Percentiles rank a stretch among this genome's conserved stretches.
phyloP scores from a whole-genome alignment of 1,139 yeast genomes.

The Zygotorulaspora mrakii region DNA sequence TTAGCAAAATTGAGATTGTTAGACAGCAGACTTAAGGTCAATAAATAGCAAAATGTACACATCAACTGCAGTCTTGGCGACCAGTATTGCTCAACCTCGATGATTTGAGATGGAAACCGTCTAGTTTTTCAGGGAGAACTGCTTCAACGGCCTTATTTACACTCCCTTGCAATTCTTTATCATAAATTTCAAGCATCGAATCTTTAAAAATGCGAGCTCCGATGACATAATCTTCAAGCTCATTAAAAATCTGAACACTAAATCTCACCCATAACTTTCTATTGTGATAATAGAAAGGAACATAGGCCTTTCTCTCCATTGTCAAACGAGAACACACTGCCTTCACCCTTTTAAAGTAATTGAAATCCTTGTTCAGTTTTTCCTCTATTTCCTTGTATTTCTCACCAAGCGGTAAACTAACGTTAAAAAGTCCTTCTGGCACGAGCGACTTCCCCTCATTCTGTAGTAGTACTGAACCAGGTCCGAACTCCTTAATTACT shows the following conservation, averaged over 20 bases:
- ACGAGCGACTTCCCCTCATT: constrained; percentile 19
- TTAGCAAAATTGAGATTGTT: too few species aligned
- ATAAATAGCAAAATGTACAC: too few species aligned
- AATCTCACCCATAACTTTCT: constrained; percentile 24
- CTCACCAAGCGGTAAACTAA: constrained; percentile 18
- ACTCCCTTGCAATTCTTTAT: too few species aligned
- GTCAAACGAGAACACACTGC: constrained; percentile 24
- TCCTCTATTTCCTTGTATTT: constrained; percentile 14
- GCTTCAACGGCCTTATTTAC: too few species aligned
- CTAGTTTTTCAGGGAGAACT: too few species aligned
- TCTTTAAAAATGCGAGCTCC: not conserved
- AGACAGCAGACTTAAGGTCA: too few species aligned
- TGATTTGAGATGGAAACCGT: too few species aligned
- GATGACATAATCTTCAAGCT: not conserved
- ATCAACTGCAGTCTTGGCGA: too few species aligned
- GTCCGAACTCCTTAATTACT: constrained; percentile 38
- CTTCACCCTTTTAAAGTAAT: constrained; percentile 15
- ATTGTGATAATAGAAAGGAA: constrained; percentile 46
- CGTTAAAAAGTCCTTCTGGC: constrained; percentile 24
- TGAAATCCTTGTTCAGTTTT: constrained; percentile 11
- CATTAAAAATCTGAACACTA: not conserved
- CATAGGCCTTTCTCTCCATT: constrained; percentile 42
- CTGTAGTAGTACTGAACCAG: constrained; percentile 20
- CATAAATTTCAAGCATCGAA: too few species aligned
- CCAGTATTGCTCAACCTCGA: too few species aligned